Base-by-base conservation (phyloP, 495 filamentous ascomycete species). In the Jackrogersella multiformis region DNA sequence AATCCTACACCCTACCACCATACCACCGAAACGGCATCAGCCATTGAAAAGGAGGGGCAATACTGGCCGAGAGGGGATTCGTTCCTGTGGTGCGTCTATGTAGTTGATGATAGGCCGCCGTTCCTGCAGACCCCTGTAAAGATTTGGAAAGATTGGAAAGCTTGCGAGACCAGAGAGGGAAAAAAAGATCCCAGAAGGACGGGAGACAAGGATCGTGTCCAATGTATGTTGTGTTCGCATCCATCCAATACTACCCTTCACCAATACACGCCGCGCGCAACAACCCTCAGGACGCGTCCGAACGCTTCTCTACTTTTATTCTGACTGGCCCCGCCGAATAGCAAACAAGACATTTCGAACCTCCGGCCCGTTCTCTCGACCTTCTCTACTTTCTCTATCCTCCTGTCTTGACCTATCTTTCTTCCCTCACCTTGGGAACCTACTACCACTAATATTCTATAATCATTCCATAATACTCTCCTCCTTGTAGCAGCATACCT, bases 271-370 rank as follows among this genome's bases (percentile, higher is more conserved):
- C 63, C 24, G 60, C 58, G 42, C 63, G 66, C 64, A 52, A 67
- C 55, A 59, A 56, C 34, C 55, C 61, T 60, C 64, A 71, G 60
- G 16, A 68, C 66, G 70, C 70, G 64, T 66, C 61, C 56, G 28
- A 66, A 60, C 59, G 32, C 42, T 52, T 42, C 16, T 61, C 48
- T 60, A 35, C 64, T 73, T 73, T 69, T 64, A 68, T 66, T 45
- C 64, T 71, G 54, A 52, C 53, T 71, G 56, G 63, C 48, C 51
- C 64, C 46, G 41, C 64, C 56, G 64, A 51, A 61, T 59, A 66
- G 68, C 72, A 68, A 66, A 72, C 69, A 70, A 57, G 26, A 53
- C 35, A 45, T 32, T 32, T 63, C 52, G 26, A 20, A 46, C 32
- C 54, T 61, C 53, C 54, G 53, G 28, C 54, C 64, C 35, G 61